phyloP scores from a whole-genome alignment of 2,329 filamentous ascomycete genomes.

The Fusarium hostae region DNA sequence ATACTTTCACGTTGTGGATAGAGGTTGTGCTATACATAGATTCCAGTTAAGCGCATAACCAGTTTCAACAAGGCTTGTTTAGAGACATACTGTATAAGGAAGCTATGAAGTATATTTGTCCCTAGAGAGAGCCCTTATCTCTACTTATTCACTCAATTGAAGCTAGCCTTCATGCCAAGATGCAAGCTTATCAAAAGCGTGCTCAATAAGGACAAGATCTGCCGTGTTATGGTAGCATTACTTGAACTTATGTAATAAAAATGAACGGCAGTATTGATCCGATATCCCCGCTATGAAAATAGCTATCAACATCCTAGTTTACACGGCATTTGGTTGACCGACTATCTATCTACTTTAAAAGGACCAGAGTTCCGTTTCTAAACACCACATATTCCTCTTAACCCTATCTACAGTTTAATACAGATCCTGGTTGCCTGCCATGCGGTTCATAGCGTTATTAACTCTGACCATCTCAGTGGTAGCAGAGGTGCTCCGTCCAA shows the following conservation, averaged over 20 bases:
- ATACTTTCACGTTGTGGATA: background rate
- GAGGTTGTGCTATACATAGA: too few species aligned
- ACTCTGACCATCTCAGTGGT: background rate
- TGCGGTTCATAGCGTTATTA: background rate
- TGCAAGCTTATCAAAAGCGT: background rate
- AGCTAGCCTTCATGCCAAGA: background rate
- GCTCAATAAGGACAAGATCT: background rate
- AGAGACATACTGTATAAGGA: rapidly evolving
- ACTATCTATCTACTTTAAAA: too few species aligned
- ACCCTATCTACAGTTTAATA: rapidly evolving
- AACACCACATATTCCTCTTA: rapidly evolving
- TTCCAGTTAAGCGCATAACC: background rate
- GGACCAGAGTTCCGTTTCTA: too few species aligned
- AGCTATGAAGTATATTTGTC: too few species aligned
- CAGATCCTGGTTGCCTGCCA: rapidly evolving
- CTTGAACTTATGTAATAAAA: background rate
- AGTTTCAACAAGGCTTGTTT: background rate
- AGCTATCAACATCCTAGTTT: background rate
- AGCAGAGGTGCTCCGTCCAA: background rate
- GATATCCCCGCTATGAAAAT: background rate
- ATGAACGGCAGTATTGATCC: background rate
- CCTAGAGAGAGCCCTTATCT: too few species aligned
- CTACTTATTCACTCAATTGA: background rate
- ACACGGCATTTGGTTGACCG: background rate
- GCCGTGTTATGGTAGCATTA: rapidly evolving